Conservation (phyloP, 2,329 filamentous ascomycete species). For the Bimuria novae-zelandiae region DNA sequence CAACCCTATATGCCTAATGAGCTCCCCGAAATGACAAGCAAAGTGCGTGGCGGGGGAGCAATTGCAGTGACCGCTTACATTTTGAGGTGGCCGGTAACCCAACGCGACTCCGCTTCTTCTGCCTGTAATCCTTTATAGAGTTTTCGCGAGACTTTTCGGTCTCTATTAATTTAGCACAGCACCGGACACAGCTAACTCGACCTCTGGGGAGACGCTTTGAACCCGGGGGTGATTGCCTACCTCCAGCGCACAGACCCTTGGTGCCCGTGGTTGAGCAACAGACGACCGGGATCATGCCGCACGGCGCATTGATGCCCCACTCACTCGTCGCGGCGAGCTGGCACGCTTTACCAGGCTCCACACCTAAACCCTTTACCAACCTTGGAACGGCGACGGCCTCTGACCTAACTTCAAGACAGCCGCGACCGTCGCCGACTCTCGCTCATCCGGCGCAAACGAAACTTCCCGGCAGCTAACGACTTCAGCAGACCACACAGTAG, state of each 20-base stretch:
- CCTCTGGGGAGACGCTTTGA: not conserved
- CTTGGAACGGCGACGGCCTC: conserved; percentile 11
- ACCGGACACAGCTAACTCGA: not conserved
- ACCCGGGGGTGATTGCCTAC: not conserved
- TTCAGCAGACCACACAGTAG: not conserved
- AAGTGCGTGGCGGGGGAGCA: not conserved
- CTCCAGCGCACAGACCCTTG: conserved; percentile 1
- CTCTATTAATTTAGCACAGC: no score
- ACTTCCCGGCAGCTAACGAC: not conserved
- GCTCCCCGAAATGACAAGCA: not conserved
- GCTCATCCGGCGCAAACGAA: not conserved
- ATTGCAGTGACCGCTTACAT: conserved; percentile 1
- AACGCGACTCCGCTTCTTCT: not conserved
- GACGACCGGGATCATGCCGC: conserved; percentile 13
- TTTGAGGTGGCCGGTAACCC: not conserved
- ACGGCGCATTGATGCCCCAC: conserved; percentile 22
- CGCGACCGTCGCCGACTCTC: not conserved
- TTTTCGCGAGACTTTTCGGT: not conserved
- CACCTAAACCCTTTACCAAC: conserved; percentile 7
- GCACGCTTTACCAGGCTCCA: conserved; percentile 16
- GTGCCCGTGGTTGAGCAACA: conserved; percentile 5
- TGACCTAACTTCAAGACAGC: conserved; percentile 7
- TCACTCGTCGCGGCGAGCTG: conserved; percentile 7
- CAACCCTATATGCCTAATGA: no score
- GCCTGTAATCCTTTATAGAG: not conserved